These are phyloP conservation scores for Ganoderma lucidum DNA, from an alignment of 1,284 basidiomycete genomes.

Conservation along the genomic window DNA sequence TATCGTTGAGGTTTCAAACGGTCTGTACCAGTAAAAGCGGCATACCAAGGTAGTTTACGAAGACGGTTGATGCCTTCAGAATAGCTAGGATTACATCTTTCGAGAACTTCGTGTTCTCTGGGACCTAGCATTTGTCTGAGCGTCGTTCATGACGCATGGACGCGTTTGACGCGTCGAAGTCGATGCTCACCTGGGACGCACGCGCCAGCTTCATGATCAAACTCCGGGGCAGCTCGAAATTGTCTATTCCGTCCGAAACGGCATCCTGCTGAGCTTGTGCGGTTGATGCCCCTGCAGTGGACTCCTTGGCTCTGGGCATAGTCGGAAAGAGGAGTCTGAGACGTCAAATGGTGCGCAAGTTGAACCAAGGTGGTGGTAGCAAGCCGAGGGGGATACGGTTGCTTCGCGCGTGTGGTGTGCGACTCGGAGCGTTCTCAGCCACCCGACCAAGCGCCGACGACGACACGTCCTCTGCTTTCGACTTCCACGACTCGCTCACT, in stretches of 20 bases:
- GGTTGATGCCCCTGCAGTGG: slow-evolving; percentile 48
- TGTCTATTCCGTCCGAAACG: slow-evolving; percentile 82
- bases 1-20: neutral
- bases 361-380: neutral
- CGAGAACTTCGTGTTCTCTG: slow-evolving; percentile 85
- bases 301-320: slow-evolving; percentile 31
- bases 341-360: neutral
- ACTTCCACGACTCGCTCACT: neutral
- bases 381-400: slow-evolving; percentile 1
- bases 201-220: slow-evolving; percentile 87
- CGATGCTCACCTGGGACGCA: slow-evolving; percentile 57
- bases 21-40: slow-evolving; percentile 16
- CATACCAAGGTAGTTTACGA: slow-evolving; percentile 90
- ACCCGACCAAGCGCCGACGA: neutral
- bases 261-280: slow-evolving; percentile 81
- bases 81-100: slow-evolving; percentile 87
- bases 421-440: neutral
- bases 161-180: slow-evolving; percentile 21
- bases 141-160: neutral
- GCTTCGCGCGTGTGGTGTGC: neutral
- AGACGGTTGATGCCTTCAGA: slow-evolving; percentile 87
- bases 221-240: slow-evolving; percentile 86
- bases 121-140: slow-evolving; percentile 60
- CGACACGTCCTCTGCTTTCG: neutral
- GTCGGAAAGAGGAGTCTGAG: neutral